phyloP scores from a whole-genome alignment of 1,139 yeast genomes.

The Yamadazyma spencermartinsiae region DNA sequence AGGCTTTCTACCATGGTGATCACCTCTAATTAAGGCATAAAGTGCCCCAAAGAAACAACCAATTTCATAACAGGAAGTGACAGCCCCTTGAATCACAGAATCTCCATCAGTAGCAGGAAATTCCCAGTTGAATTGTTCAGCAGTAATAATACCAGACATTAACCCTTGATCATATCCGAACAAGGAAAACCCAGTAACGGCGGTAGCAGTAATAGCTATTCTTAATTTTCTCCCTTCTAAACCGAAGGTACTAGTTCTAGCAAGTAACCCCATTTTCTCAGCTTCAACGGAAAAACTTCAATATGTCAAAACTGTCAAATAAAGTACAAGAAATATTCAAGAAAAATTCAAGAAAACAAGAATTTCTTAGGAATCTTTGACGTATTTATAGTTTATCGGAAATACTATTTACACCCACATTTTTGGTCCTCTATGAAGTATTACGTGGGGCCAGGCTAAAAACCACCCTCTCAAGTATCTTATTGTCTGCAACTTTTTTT shows the following conservation, averaged over 20 bases:
- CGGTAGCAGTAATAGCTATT: constrained; percentile 50
- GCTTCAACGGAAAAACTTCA: not conserved
- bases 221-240: constrained; percentile 44
- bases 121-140: constrained; percentile 53
- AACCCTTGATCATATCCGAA: constrained; percentile 83
- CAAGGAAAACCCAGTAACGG: constrained; percentile 62
- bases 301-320: not conserved
- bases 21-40: constrained; percentile 35
- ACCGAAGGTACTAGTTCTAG: constrained; percentile 46
- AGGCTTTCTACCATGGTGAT: constrained; percentile 47
- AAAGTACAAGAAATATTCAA: constrained; percentile 1
- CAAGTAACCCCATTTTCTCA: constrained; percentile 19
- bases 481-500: constrained; percentile 1
- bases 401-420: not conserved
- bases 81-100: constrained; percentile 62
- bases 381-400: constrained; percentile 1
- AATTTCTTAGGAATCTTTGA: constrained; percentile 4
- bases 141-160: constrained; percentile 70
- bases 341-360: constrained; percentile 4
- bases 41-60: constrained; percentile 77
- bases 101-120: constrained; percentile 52
- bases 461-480: not conserved
- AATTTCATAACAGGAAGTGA: constrained; percentile 69
- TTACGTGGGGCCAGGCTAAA: not conserved
- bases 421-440: not conserved